A percentile compares a stretch with the other conserved stretches of the same genome.
Evolutionary conservation across 2,329 filamentous ascomycete genomes (phyloP).

Genomic region (Diaporthe batatas): DNA sequence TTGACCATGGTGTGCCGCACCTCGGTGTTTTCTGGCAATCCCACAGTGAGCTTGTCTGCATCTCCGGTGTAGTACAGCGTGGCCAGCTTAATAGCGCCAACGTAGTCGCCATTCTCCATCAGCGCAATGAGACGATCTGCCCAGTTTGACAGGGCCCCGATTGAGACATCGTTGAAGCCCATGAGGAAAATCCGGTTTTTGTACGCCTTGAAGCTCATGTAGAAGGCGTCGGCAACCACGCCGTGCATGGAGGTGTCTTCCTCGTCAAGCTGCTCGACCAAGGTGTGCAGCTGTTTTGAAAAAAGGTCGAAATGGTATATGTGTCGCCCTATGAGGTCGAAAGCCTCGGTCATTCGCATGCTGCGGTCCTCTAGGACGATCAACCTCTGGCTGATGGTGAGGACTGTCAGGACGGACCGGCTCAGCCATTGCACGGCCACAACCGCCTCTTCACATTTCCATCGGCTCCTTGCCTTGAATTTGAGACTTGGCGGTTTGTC

Average conservation of each 20-base stretch:
- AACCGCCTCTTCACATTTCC: conserved; percentile 95
- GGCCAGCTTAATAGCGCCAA: conserved; percentile 89
- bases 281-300: conserved; percentile 83
- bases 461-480: conserved; percentile 87
- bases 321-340: conserved; percentile 91
- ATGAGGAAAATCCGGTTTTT: conserved; percentile 93
- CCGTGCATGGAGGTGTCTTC: conserved; percentile 92
- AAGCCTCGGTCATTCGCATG: conserved; percentile 93
- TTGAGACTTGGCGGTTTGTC: conserved; percentile 83
- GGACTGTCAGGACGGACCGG: conserved; percentile 88
- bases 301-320: conserved; percentile 94
- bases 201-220: conserved; percentile 97
- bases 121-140: conserved; percentile 91
- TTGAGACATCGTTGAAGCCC: conserved; percentile 92
- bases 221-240: conserved; percentile 95
- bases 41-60: conserved; percentile 94
- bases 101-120: conserved; percentile 97
- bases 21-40: conserved; percentile 85
- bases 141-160: conserved; percentile 96
- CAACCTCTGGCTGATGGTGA: conserved; percentile 94
- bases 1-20: conserved; percentile 85
- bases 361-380: conserved; percentile 91
- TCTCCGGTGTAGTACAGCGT: conserved; percentile 93
- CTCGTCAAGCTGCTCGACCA: conserved; percentile 91
- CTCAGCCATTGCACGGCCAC: conserved; percentile 98